phyloP scores from a whole-genome alignment of 2,329 filamentous ascomycete species.

The Orbilia brochopaga region DNA sequence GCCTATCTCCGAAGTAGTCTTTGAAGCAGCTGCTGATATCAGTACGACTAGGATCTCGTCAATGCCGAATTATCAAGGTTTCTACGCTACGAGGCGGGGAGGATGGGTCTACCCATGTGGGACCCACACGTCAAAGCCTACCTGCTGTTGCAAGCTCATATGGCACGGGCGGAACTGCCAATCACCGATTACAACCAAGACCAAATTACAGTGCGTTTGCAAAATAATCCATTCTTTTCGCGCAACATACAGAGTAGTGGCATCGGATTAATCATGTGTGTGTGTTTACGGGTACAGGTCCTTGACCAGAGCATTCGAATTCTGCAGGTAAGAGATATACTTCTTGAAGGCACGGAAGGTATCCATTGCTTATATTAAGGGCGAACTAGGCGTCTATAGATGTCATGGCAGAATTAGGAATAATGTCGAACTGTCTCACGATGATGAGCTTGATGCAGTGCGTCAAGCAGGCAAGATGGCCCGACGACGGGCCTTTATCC shows the following conservation, averaged over 20 bases:
- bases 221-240: no score
- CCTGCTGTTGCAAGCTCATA: slow-evolving; percentile 89
- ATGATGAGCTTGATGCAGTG: slow-evolving; percentile 88
- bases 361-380: slow-evolving; percentile 33
- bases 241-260: neutral
- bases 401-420: slow-evolving; percentile 86
- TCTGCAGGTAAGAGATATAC: slow-evolving; percentile 65
- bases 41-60: slow-evolving; percentile 71
- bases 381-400: slow-evolving; percentile 75
- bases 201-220: slow-evolving; percentile 65
- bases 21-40: neutral
- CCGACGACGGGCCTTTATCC: slow-evolving; percentile 75
- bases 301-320: slow-evolving; percentile 97
- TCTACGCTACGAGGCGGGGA: slow-evolving; percentile 71
- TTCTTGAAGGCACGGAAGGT: slow-evolving; percentile 3
- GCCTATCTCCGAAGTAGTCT: neutral
- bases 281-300: slow-evolving; percentile 66
- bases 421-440: slow-evolving; percentile 74
- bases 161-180: slow-evolving; percentile 88
- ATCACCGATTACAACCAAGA: slow-evolving; percentile 98
- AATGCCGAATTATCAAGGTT: slow-evolving; percentile 87
- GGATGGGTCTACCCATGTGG: slow-evolving; percentile 85
- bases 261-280: slow-evolving; percentile 18
- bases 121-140: slow-evolving; percentile 98
- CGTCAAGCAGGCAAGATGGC: slow-evolving; percentile 92